A percentile compares a stretch with the other conserved stretches of the same genome.
Evolutionary conservation across 768 basidiomycete species (phyloP).

Genomic region (Termitomyces sp.): DNA sequence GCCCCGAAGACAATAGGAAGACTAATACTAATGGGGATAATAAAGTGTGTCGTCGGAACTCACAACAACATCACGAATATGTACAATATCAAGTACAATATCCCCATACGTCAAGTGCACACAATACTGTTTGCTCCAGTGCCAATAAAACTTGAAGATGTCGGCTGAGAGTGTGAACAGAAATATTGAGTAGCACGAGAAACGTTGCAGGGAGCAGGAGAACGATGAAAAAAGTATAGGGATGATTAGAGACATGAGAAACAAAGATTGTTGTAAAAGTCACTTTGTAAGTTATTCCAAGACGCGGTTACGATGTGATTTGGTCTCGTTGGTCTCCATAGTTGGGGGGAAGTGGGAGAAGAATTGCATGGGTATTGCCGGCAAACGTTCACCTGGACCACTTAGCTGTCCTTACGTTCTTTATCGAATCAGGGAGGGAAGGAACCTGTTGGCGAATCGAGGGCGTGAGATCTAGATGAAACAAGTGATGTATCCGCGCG

Average conservation of each 20-base stretch:
- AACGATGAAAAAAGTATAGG: conserved; percentile 46
- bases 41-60: no score
- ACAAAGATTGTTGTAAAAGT: no score
- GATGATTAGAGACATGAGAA: conserved; percentile 31
- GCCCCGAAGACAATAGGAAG: no score
- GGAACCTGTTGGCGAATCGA: conserved; percentile 8
- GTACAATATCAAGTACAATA: conserved; percentile 41
- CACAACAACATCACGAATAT: no score
- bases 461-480: conserved; percentile 19
- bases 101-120: conserved; percentile 58
- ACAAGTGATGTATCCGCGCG: conserved; percentile 16
- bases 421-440: conserved; percentile 5
- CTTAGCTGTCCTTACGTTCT: conserved; percentile 10
- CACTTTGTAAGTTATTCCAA: background rate
- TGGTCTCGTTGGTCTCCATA: background rate
- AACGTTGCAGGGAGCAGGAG: conserved; percentile 62
- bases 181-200: conserved; percentile 61
- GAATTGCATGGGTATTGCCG: background rate
- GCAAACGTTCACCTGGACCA: background rate
- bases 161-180: conserved; percentile 49
- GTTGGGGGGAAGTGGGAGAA: background rate
- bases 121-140: conserved; percentile 36
- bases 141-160: conserved; percentile 29
- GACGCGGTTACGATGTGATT: conserved; percentile 7
- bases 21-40: no score